Conservation (phyloP, 2,329 filamentous ascomycete species). For the Ceratocystis ficicola region DNA sequence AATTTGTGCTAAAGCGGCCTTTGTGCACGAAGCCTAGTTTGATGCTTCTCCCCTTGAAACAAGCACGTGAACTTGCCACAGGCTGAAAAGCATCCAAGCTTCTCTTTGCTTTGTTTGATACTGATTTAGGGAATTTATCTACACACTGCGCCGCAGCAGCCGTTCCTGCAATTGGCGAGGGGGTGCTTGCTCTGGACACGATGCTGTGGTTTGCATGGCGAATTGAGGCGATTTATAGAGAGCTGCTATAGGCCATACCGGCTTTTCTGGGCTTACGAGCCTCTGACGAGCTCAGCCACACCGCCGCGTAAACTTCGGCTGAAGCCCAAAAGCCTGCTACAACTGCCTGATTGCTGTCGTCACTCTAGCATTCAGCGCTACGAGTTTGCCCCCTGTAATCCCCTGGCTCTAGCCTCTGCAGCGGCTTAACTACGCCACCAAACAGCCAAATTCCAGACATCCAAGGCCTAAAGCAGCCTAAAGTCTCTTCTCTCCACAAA, state of each 20-base stretch:
- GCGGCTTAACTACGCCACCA: no score
- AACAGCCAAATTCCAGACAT: no score
- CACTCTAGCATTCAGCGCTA: no score
- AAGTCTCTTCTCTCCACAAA: no score
- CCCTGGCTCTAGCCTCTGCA: no score
- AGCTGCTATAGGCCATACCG: neutral
- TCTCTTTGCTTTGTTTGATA: neutral
- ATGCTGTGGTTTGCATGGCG: neutral
- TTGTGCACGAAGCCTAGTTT: neutral
- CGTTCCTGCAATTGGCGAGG: neutral
- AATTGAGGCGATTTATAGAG: neutral
- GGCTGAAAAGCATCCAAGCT: neutral
- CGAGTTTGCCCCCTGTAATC: no score
- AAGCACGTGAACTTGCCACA: neutral
- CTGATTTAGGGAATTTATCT: neutral
- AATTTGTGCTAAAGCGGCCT: neutral
- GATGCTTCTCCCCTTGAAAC: neutral
- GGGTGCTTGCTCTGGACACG: neutral
- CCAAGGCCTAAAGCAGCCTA: no score
- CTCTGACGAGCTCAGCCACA: neutral
- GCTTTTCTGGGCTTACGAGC: neutral
- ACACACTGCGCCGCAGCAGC: conserved; percentile 5
- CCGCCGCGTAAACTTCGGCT: neutral
- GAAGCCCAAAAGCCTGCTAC: neutral
- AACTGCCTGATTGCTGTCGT: neutral